Percentiles rank a stretch among this genome's conserved stretches.
Evolutionary conservation across 139 green algal species (phyloP).

Genomic region (Auxenochlorella pyrenoidosa): DNA sequence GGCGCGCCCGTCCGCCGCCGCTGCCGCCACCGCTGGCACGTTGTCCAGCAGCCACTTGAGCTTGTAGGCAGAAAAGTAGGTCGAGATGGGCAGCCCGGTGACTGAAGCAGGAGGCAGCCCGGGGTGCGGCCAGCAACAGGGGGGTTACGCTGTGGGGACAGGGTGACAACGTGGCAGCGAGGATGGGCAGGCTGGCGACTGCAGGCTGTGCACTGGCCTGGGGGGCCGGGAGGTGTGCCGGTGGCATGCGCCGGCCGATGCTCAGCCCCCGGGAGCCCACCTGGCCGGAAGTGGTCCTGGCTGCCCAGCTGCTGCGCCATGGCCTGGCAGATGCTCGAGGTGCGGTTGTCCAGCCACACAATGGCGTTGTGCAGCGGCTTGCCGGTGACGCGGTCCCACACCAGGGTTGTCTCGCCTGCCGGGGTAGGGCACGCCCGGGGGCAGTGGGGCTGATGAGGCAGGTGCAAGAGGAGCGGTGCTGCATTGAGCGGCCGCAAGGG

Average conservation of each 20-base stretch:
- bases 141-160: background rate
- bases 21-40: slow-evolving; percentile 71
- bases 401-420: slow-evolving; percentile 79
- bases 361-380: slow-evolving; percentile 93
- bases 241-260: background rate
- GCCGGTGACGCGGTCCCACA: slow-evolving; percentile 87
- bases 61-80: slow-evolving; percentile 98
- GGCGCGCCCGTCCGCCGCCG: slow-evolving; percentile 46
- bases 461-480: background rate
- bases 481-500: background rate
- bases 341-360: slow-evolving; percentile 95
- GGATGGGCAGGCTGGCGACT: background rate
- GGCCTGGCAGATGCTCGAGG: slow-evolving; percentile 59
- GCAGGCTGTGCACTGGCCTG: background rate
- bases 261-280: background rate
- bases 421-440: background rate
- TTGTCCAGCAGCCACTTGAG: slow-evolving; percentile 94
- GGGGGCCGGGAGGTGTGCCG: background rate
- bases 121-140: background rate
- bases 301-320: slow-evolving; percentile 48
- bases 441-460: background rate
- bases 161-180: background rate
- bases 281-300: slow-evolving; percentile 38
- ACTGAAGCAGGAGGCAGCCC: slow-evolving; percentile 36
- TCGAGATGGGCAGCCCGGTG: slow-evolving; percentile 93